phyloP scores from a whole-genome alignment of 1,284 basidiomycete species.

The Flammula alnicola region DNA sequence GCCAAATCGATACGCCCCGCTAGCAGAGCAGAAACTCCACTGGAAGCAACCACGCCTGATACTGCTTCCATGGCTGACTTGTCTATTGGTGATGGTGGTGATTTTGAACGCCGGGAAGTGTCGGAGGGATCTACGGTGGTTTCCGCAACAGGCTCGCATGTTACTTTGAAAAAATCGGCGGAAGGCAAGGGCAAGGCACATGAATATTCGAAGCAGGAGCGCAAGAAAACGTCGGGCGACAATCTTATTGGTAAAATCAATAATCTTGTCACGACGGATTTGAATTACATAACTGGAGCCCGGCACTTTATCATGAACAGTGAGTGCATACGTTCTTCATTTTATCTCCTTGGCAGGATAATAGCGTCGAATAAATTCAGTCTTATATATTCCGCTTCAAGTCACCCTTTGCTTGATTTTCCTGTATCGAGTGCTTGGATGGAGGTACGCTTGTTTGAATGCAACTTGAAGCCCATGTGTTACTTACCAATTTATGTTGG shows the following conservation, averaged over 20 bases:
- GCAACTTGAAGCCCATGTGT: background rate
- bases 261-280: constrained; percentile 54
- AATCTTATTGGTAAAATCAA: constrained; percentile 63
- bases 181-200: background rate
- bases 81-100: constrained; percentile 3
- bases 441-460: constrained; percentile 27
- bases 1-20: background rate
- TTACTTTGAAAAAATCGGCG: background rate
- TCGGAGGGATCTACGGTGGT: constrained; percentile 3
- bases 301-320: constrained; percentile 42
- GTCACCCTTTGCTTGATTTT: constrained; percentile 47
- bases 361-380: too few species aligned
- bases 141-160: constrained; percentile 6
- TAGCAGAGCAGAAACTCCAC: background rate
- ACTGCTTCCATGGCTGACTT: constrained; percentile 21
- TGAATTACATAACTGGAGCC: constrained; percentile 47
- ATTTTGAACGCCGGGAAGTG: background rate
- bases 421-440: constrained; percentile 53
- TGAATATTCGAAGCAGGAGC: background rate
- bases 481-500: background rate
- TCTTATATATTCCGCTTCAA: constrained; percentile 49
- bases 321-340: background rate
- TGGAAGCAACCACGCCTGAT: constrained; percentile 2
- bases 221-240: constrained; percentile 18
- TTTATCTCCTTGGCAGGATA: too few species aligned